Conservation (phyloP, 805 yeast genomes). For the Ogataea nakhonphanomensis region DNA sequence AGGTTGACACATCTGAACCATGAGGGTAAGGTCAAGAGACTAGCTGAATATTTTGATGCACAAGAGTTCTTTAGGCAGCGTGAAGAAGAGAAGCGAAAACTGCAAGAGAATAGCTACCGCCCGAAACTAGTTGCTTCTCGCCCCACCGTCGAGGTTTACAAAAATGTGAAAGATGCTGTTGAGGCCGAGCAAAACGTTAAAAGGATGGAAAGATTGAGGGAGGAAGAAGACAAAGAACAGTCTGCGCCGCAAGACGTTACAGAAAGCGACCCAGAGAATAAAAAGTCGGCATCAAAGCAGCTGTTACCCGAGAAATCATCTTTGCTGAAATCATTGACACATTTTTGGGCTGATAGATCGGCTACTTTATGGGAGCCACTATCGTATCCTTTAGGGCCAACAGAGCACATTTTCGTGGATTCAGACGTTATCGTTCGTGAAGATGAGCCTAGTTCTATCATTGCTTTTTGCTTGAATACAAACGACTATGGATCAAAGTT, state of each 20-base stretch:
- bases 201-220: conserved; percentile 5
- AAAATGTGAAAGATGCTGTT: conserved; percentile 85
- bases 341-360: conserved; percentile 97
- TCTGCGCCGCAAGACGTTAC: background rate
- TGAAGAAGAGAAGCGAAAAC: conserved; percentile 66
- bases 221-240: conserved; percentile 3
- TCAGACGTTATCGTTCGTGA: conserved; percentile 92
- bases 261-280: conserved; percentile 7
- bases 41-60: conserved; percentile 71
- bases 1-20: conserved; percentile 14
- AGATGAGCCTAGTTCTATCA: conserved; percentile 92
- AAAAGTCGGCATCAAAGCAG: conserved; percentile 13
- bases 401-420: conserved; percentile 91
- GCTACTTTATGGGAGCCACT: conserved; percentile 94
- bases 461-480: conserved; percentile 88
- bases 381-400: conserved; percentile 71
- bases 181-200: conserved; percentile 39
- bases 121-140: conserved; percentile 74
- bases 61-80: conserved; percentile 85
- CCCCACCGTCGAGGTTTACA: conserved; percentile 89
- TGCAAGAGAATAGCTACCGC: conserved; percentile 55
- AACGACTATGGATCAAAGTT: conserved; percentile 60
- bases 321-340: conserved; percentile 75
- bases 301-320: conserved; percentile 64
- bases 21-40: conserved; percentile 52